Evolutionary conservation across 805 yeast species (phyloP), one percentile per base, ranked within the genome.

Genomic region (Blastobotrys terrestris): DNA sequence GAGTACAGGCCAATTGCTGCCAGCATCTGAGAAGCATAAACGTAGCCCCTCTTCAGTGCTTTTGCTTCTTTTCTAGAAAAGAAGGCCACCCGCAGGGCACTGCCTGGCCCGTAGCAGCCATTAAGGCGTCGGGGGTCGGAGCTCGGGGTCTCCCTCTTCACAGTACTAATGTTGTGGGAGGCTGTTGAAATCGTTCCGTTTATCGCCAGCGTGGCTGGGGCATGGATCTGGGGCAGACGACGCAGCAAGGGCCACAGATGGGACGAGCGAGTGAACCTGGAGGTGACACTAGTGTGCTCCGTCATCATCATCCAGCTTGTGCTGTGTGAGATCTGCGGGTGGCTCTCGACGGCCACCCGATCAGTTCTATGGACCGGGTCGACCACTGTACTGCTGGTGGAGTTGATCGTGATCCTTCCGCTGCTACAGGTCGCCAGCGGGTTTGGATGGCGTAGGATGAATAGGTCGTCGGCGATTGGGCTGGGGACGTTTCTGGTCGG

Each of bases 281-380:
- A 50, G 47, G 16, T 50, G 13, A 56, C 67, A 1, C 46, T 60
- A 8, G 46, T 58, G 14, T 31, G 53, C 14, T 50, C 66, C 7
- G 39, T 57, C 3, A 62, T 66, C n/a, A 54, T 70, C 6, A 62
- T 66, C 31, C 67, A 67, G 56, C 65, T 72, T 41, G 72, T 69
- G 7, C 60, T 72, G 40, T 71, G 74, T 56, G 76, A 72, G 52
- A 67, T 72, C 31, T 53, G 58, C 42, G 55, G 53, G 22, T 62
- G 63, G 63, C 26, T 54, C 11, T 46, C 41, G 52, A 51, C 57
- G 31, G 53, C 41, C 48, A 55, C 59, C 20, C 57, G 66, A 35
- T 51, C 51, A 39, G 48, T 59, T 31, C 56, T 58, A 15, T 69
- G 67, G 69, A 55, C 50, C 3, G 42, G 65, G 16, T 58, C 64